These are phyloP conservation scores for Spathaspora sp. DNA, from an alignment of 805 yeast genomes.

Conservation along the genomic window DNA sequence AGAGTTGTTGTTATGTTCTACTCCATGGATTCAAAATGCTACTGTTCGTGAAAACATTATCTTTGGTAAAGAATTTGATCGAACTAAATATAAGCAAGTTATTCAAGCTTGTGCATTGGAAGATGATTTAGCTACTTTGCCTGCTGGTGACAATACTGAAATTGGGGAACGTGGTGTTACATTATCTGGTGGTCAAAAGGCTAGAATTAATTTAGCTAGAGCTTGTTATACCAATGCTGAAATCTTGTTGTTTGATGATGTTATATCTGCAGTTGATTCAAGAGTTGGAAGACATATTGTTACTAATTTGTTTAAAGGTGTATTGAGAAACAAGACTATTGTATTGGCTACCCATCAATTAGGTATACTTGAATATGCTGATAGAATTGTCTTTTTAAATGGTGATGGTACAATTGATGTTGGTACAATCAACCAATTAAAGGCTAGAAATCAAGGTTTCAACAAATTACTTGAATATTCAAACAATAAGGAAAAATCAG, in stretches of 20 bases:
- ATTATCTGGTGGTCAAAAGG: slow-evolving; percentile 44
- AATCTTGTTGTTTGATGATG: slow-evolving; percentile 39
- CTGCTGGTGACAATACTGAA: slow-evolving; percentile 38
- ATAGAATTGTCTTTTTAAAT: slow-evolving; percentile 33
- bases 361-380: slow-evolving; percentile 35
- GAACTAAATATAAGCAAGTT: slow-evolving; percentile 22
- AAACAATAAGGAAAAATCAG: slow-evolving; percentile 1
- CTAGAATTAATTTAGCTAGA: slow-evolving; percentile 42
- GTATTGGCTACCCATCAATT: slow-evolving; percentile 43
- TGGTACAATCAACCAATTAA: slow-evolving; percentile 31
- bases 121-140: slow-evolving; percentile 32
- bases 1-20: slow-evolving; percentile 30
- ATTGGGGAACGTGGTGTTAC: slow-evolving; percentile 45
- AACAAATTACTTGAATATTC: slow-evolving; percentile 42
- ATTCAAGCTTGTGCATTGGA: slow-evolving; percentile 37
- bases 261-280: slow-evolving; percentile 43
- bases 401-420: slow-evolving; percentile 41
- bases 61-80: slow-evolving; percentile 33
- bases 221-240: slow-evolving; percentile 34
- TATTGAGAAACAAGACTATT: slow-evolving; percentile 30
- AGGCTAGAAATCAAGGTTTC: slow-evolving; percentile 41
- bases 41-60: slow-evolving; percentile 37
- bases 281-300: slow-evolving; percentile 41
- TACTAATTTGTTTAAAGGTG: slow-evolving; percentile 29
- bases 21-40: slow-evolving; percentile 44